phyloP scores from a whole-genome alignment of 2,329 filamentous ascomycete species.

The Metarhizium rileyi region DNA sequence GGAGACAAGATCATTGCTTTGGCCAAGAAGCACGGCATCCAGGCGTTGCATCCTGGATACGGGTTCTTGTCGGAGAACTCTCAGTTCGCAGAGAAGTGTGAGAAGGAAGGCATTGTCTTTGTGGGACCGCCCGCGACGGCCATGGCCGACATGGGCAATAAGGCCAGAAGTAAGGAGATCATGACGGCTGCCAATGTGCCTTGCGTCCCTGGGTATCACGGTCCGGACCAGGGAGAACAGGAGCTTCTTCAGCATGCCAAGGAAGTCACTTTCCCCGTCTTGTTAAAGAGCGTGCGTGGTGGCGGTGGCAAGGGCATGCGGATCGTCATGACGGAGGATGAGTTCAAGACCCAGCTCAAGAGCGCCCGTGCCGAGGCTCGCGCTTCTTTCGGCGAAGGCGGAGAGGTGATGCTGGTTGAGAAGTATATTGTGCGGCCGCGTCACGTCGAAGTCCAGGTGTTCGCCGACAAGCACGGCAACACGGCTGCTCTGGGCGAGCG shows the following conservation, averaged over 20 bases:
- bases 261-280: slow-evolving; percentile 58
- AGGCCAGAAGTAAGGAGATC: slow-evolving; percentile 88
- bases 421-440: slow-evolving; percentile 69
- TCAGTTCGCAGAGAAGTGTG: slow-evolving; percentile 77
- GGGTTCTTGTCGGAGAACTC: slow-evolving; percentile 94
- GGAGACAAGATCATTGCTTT: slow-evolving; percentile 85
- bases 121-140: slow-evolving; percentile 82
- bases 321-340: slow-evolving; percentile 57
- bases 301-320: slow-evolving; percentile 82
- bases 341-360: slow-evolving; percentile 60
- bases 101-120: slow-evolving; percentile 83
- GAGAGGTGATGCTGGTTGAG: slow-evolving; percentile 77
- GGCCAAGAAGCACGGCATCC: slow-evolving; percentile 76
- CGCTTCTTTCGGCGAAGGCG: slow-evolving; percentile 70
- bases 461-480: slow-evolving; percentile 71
- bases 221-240: slow-evolving; percentile 62
- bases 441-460: slow-evolving; percentile 86
- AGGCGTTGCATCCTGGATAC: slow-evolving; percentile 92
- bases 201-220: slow-evolving; percentile 94
- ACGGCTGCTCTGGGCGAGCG: slow-evolving; percentile 79
- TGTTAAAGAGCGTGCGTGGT: slow-evolving; percentile 71
- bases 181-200: slow-evolving; percentile 93
- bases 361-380: slow-evolving; percentile 67
- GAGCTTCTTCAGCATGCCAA: slow-evolving; percentile 58
- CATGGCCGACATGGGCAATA: slow-evolving; percentile 86